These are phyloP conservation scores for Volvox africanus DNA, from an alignment of 139 green algal species.

Conservation along the genomic window DNA sequence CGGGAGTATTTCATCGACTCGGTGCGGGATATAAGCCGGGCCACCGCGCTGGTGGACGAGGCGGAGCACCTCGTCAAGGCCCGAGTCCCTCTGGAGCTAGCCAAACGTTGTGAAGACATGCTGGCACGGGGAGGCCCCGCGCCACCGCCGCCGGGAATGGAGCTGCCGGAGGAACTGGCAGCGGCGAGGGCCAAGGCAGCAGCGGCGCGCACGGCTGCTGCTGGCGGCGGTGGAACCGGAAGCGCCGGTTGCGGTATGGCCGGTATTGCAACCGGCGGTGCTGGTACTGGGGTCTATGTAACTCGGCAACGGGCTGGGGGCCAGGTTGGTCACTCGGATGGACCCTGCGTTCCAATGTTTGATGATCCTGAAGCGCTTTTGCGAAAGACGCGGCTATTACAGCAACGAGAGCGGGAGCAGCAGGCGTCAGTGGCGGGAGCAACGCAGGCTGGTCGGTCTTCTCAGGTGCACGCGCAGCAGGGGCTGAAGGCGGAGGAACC, in stretches of 20 bases:
- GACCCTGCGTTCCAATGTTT: background rate
- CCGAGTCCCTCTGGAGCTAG: slow-evolving; percentile 61
- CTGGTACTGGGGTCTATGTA: background rate
- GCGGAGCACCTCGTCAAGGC: slow-evolving; percentile 45
- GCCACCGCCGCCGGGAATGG: slow-evolving; percentile 52
- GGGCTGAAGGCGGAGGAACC: background rate
- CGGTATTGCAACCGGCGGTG: background rate
- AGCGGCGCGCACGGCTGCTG: background rate
- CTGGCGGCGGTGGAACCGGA: background rate
- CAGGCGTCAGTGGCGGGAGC: background rate
- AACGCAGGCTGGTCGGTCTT: background rate
- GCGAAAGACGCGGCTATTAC: background rate
- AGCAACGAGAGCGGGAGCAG: slow-evolving; percentile 19
- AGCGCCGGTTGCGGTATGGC: background rate
- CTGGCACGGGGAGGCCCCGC: slow-evolving; percentile 61
- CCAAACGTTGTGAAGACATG: slow-evolving; percentile 65
- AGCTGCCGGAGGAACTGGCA: slow-evolving; percentile 39
- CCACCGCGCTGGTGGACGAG: slow-evolving; percentile 67
- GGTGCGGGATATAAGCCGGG: slow-evolving; percentile 50
- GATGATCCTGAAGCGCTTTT: slow-evolving; percentile 4
- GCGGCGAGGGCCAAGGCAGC: slow-evolving; percentile 26
- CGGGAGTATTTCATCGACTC: background rate
- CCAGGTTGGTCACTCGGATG: background rate
- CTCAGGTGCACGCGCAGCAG: background rate
- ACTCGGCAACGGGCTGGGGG: slow-evolving; percentile 8